Conservation (phyloP, 352 stramenopile species). For the Phytophthora gonapodyides region DNA sequence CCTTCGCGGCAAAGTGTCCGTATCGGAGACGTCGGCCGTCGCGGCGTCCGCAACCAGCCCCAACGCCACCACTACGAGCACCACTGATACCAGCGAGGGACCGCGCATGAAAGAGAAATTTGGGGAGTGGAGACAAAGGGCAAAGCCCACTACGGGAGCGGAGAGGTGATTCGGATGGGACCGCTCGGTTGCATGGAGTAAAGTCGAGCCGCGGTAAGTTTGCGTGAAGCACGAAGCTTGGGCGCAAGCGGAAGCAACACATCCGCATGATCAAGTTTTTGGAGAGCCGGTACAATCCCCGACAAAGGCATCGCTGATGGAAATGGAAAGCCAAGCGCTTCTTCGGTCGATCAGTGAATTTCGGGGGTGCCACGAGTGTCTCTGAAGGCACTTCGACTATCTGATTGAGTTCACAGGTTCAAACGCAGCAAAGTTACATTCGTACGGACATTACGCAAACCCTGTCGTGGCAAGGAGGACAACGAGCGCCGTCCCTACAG, state of each 20-base stretch:
- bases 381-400: background rate
- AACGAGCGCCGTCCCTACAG: background rate
- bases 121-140: slow-evolving; percentile 17
- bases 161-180: slow-evolving; percentile 27
- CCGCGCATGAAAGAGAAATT: slow-evolving; percentile 31
- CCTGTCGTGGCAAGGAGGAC: slow-evolving; percentile 3
- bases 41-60: background rate
- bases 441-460: slow-evolving; percentile 10
- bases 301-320: slow-evolving; percentile 11
- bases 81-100: slow-evolving; percentile 13
- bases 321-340: background rate
- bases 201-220: slow-evolving; percentile 22
- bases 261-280: slow-evolving; percentile 12
- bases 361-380: no score
- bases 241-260: slow-evolving; percentile 10
- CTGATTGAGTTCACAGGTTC: no score
- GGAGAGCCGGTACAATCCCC: slow-evolving; percentile 21
- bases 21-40: slow-evolving; percentile 1
- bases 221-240: slow-evolving; percentile 1
- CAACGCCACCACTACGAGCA: slow-evolving; percentile 16
- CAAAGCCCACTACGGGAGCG: slow-evolving; percentile 8
- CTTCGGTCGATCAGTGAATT: no score
- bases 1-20: background rate
- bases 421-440: no score
- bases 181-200: slow-evolving; percentile 20